Percentiles rank a stretch among this genome's conserved stretches.
Evolutionary conservation across 2,329 filamentous ascomycete genomes (phyloP).

Genomic region (Trichoderma sp.): DNA sequence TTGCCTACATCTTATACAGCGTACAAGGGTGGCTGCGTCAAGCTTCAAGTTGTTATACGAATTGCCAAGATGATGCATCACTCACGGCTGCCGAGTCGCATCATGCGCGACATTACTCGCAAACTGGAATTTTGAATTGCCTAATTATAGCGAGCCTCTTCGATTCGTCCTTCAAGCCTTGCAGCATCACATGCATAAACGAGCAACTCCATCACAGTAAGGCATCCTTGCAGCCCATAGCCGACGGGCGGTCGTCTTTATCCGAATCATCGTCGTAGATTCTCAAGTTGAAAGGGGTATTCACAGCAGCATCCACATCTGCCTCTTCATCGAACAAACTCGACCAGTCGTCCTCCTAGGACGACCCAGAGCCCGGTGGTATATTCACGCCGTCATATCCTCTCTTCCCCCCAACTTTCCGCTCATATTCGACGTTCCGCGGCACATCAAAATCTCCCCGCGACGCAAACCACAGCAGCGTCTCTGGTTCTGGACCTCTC

Average conservation of each 20-base stretch:
- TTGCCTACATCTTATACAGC: too few species aligned
- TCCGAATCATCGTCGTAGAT: neutral
- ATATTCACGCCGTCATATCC: constrained; percentile 45
- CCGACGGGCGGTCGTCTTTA: neutral
- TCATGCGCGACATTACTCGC: neutral
- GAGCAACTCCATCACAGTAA: neutral
- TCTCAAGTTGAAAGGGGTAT: neutral
- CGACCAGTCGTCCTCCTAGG: neutral
- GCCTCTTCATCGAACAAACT: neutral
- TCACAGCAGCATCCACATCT: neutral
- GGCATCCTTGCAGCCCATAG: neutral
- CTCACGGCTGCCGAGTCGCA: neutral
- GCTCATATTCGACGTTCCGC: constrained; percentile 49
- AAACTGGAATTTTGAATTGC: too few species aligned
- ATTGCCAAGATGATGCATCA: neutral
- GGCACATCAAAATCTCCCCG: constrained; percentile 52
- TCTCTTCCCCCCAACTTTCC: constrained; percentile 40
- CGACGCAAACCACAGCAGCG: constrained; percentile 52
- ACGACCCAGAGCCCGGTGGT: constrained; percentile 33
- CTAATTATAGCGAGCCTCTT: neutral
- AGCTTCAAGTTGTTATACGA: too few species aligned
- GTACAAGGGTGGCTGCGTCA: too few species aligned
- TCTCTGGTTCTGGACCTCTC: constrained; percentile 50
- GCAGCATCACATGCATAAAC: neutral
- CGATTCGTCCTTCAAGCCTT: neutral